Base-by-base conservation (phyloP, 208 protist genomes). In the Leishmania major region DNA sequence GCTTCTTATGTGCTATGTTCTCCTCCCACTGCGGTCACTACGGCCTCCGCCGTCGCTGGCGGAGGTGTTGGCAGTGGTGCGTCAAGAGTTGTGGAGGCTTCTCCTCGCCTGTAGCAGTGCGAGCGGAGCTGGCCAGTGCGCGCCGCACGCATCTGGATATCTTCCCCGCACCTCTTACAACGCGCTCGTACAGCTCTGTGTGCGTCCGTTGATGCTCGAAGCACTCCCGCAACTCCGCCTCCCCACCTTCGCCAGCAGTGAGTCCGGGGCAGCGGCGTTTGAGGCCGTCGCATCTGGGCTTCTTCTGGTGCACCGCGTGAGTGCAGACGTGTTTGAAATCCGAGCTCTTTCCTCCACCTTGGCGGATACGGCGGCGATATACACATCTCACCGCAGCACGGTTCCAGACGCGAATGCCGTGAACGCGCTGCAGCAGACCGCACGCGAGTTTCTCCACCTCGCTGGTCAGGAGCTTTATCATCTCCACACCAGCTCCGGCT, bases 51-150 rank as follows among this genome's bases (percentile, higher is more conserved):
- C 71, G 25, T 73, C 72, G 35, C 70, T 78, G 7, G 7, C 15
- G 47, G 55, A 78, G 17, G 77, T 64, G 28, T 51, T 81, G n/a
- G 78, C 73, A 62, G 13, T 64, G 74, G 73, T 86, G 60, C 82
- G 82, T 15, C 71, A 45, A 49, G 82, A 82, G 37, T 37, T 82
- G 8, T 62, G 69, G 57, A 13, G 25, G 51, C 78, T 86, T 66
- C 45, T 82, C 35, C 51, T 57, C 31, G 2, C 35, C 47, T 77
- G 35, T 43, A 19, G 47, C 40, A 31, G 70, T 74, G 70, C 70
- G 40, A 53, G 45, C 70, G 45, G n/a, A 37, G 49, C 22, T 28
- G 53, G 47, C 47, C 35, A 11, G 51, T 60, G 31, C 62, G 22
- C 40, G 3, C 43, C 3, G 22, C 25, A 53, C 47, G 71, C 47